Percentiles rank a stretch among this genome's conserved stretches.
Conservation (phyloP, 2,329 filamentous ascomycete species). For the Alternaria sp. region DNA sequence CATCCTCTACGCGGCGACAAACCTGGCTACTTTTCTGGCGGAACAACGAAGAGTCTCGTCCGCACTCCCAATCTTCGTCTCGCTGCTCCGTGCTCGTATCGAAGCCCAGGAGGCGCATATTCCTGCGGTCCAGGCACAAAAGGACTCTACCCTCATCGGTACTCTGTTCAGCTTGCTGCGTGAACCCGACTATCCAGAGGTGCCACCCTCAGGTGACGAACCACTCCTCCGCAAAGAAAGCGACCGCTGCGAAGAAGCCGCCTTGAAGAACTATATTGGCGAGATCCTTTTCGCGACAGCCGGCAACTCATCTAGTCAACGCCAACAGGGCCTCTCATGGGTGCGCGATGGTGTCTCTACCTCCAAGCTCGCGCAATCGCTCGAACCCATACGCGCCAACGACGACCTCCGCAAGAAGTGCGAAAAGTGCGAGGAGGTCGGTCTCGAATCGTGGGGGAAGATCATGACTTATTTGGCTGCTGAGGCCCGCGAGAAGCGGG, state of each 20-base stretch:
- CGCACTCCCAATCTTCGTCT: slow-evolving; percentile 85
- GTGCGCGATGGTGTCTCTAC: slow-evolving; percentile 80
- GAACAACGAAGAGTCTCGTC: slow-evolving; percentile 68
- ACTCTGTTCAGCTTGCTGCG: slow-evolving; percentile 47
- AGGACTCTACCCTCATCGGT: slow-evolving; percentile 34
- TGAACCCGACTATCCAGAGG: slow-evolving; percentile 70
- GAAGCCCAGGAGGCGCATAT: slow-evolving; percentile 56
- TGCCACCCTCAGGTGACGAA: slow-evolving; percentile 72
- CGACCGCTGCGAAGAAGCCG: slow-evolving; percentile 83
- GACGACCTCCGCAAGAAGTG: slow-evolving; percentile 66
- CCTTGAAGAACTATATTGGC: slow-evolving; percentile 86
- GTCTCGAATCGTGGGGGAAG: slow-evolving; percentile 79
- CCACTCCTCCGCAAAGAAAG: slow-evolving; percentile 68
- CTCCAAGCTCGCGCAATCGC: slow-evolving; percentile 68
- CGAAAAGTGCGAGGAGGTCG: slow-evolving; percentile 76
- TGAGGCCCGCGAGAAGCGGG: slow-evolving; percentile 49
- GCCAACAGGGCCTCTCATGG: slow-evolving; percentile 78
- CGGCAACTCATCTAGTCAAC: slow-evolving; percentile 45
- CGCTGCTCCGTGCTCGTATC: slow-evolving; percentile 79
- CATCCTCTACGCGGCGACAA: slow-evolving; percentile 75
- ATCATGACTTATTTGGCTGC: slow-evolving; percentile 75
- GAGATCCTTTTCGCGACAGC: slow-evolving; percentile 84
- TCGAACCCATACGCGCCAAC: slow-evolving; percentile 54
- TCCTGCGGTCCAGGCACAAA: slow-evolving; percentile 22
- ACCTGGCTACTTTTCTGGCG: slow-evolving; percentile 79